Conservation (phyloP, 192 early-diverging fungal genomes). For the Coemansia sp. region DNA sequence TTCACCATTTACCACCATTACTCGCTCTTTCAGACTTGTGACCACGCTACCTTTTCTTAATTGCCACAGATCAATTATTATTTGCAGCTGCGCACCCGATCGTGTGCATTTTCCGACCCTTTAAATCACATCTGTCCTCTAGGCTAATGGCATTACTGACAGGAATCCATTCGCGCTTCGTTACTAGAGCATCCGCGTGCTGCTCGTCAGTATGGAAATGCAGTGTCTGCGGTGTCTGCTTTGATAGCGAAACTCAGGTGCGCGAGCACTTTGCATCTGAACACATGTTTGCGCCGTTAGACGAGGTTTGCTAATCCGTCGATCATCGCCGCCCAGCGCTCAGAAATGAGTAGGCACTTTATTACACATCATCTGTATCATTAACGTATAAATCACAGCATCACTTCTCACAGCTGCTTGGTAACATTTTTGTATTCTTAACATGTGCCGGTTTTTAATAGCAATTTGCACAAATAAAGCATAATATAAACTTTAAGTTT, state of each 20-base stretch:
- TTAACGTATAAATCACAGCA: neutral
- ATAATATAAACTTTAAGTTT: neutral
- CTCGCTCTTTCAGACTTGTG: neutral
- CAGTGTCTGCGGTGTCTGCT: constrained; percentile 50
- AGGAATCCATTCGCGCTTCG: constrained; percentile 2
- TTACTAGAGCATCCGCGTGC: constrained; percentile 7
- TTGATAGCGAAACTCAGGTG: constrained; percentile 41
- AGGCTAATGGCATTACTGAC: constrained; percentile 14
- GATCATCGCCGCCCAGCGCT: neutral
- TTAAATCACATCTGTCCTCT: neutral
- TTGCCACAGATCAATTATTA: neutral
- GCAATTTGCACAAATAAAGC: neutral
- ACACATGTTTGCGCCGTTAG: constrained; percentile 53
- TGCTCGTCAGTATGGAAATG: constrained; percentile 46
- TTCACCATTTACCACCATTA: neutral
- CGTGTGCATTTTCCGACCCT: constrained; percentile 15
- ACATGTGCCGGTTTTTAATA: neutral
- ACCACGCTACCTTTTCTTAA: neutral
- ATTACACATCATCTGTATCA: constrained; percentile 8
- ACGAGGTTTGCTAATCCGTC: constrained; percentile 31
- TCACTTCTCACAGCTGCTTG: neutral
- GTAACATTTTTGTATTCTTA: constrained; percentile 1
- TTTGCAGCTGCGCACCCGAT: constrained; percentile 4
- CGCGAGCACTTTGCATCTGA: constrained; percentile 52
- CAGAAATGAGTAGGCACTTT: neutral